Conservation (phyloP, 345 rosid genomes). For the Hevea brasiliensis region DNA sequence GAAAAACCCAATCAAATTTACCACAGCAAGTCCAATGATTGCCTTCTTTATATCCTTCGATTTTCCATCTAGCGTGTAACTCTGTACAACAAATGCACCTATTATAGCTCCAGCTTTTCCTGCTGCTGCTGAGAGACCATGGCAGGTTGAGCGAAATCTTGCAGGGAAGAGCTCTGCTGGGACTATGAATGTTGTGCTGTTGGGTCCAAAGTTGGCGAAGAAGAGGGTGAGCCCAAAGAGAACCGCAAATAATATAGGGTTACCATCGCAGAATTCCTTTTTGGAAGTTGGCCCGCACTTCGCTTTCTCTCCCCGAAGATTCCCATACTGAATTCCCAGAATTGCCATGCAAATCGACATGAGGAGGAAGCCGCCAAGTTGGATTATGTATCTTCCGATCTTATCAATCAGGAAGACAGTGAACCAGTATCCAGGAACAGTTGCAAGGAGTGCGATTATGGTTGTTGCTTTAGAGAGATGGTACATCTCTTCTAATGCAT, state of each 20-base stretch:
- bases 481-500: constrained; percentile 64
- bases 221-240: constrained; percentile 59
- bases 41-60: constrained; percentile 38
- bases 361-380: constrained; percentile 58
- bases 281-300: constrained; percentile 6
- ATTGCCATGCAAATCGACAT: constrained; percentile 68
- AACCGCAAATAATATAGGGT: constrained; percentile 27
- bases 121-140: constrained; percentile 14
- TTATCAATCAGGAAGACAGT: constrained; percentile 59
- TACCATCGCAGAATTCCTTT: constrained; percentile 38
- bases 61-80: constrained; percentile 35
- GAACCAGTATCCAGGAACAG: constrained; percentile 78
- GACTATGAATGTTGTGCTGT: constrained; percentile 21
- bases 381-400: constrained; percentile 66
- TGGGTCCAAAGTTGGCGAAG: constrained; percentile 36
- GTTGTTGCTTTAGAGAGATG: constrained; percentile 52
- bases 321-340: constrained; percentile 35
- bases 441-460: constrained; percentile 55
- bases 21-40: constrained; percentile 46
- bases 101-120: constrained; percentile 20
- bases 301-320: constrained; percentile 31
- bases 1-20: constrained; percentile 54
- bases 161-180: constrained; percentile 29
- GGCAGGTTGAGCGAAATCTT: constrained; percentile 23
- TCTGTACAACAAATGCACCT: constrained; percentile 39